phyloP scores from a whole-genome alignment of 2,329 filamentous ascomycete species.

The Emericellopsis cladophorae region DNA sequence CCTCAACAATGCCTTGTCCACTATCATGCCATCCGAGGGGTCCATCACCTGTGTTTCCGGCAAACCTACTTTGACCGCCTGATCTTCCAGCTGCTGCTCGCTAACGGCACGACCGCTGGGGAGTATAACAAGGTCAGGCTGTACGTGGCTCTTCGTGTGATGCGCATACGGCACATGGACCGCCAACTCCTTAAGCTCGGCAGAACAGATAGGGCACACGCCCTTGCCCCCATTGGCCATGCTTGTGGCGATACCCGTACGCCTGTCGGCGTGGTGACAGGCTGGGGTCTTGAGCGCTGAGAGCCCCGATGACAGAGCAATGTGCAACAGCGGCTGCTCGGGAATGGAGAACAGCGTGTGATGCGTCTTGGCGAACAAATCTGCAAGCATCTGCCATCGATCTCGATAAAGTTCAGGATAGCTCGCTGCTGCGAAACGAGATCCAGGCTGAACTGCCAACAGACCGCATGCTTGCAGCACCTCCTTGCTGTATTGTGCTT shows the following conservation, averaged over 20 bases:
- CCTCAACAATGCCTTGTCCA: slow-evolving; percentile 48
- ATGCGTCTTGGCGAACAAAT: slow-evolving; percentile 75
- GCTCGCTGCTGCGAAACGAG: slow-evolving; percentile 25
- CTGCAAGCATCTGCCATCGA: slow-evolving; percentile 66
- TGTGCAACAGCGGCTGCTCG: slow-evolving; percentile 71
- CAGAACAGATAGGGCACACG: slow-evolving; percentile 91
- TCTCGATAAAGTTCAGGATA: slow-evolving; percentile 55
- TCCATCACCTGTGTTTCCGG: slow-evolving; percentile 52
- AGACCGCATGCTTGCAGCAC: slow-evolving; percentile 67
- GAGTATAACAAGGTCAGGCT: slow-evolving; percentile 72
- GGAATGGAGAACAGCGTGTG: slow-evolving; percentile 78
- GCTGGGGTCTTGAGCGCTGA: slow-evolving; percentile 92
- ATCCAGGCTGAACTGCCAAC: slow-evolving; percentile 53
- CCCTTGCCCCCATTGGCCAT: slow-evolving; percentile 18
- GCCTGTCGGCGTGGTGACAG: slow-evolving; percentile 60
- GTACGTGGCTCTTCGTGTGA: slow-evolving; percentile 87
- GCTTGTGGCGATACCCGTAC: slow-evolving; percentile 5
- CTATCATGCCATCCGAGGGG: slow-evolving; percentile 64
- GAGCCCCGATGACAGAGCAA: slow-evolving; percentile 79
- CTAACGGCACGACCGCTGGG: slow-evolving; percentile 85
- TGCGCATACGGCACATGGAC: slow-evolving; percentile 85
- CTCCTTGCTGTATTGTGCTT: slow-evolving; percentile 53
- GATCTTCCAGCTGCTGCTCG: slow-evolving; percentile 55
- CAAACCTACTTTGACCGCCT: slow-evolving; percentile 70
- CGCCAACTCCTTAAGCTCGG: slow-evolving; percentile 85